A percentile compares a stretch with the other conserved stretches of the same genome.
Evolutionary conservation across 306 rosid genomes (phyloP).

Genomic region (Malus asiatica): DNA sequence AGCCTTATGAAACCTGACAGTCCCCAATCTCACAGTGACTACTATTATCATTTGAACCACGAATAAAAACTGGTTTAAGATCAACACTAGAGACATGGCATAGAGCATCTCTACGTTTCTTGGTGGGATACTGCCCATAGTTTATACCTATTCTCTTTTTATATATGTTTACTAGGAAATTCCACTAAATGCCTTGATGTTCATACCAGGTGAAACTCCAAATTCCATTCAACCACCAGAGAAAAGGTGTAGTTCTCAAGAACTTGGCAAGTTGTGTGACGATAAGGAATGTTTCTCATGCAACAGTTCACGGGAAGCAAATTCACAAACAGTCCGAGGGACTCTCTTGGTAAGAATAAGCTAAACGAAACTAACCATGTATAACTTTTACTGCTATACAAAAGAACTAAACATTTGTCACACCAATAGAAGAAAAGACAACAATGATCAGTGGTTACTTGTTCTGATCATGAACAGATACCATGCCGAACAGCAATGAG

Average conservation of each 20-base stretch:
- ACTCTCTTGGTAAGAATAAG: constrained; percentile 64
- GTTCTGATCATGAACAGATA: constrained; percentile 47
- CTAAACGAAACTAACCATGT: constrained; percentile 18
- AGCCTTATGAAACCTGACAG: neutral
- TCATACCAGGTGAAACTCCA: constrained; percentile 84
- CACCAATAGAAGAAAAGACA: neutral
- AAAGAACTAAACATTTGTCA: neutral
- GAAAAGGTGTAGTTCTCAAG: constrained; percentile 56
- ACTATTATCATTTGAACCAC: neutral
- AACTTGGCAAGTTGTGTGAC: constrained; percentile 52
- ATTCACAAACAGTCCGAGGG: constrained; percentile 75
- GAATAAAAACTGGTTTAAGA: neutral
- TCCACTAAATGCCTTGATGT: constrained; percentile 16
- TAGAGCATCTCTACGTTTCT: neutral
- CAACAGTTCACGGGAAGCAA: constrained; percentile 72
- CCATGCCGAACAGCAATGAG: constrained; percentile 94
- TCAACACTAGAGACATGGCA: neutral
- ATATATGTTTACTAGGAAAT: constrained; percentile 20
- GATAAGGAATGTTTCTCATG: constrained; percentile 80
- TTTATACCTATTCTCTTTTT: neutral
- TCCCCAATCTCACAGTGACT: neutral
- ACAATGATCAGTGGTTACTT: constrained; percentile 15
- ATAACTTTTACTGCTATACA: neutral
- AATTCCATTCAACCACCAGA: constrained; percentile 76
- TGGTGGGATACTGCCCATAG: neutral